Conservation (phyloP, 768 basidiomycete genomes). For the Russula virescens region DNA sequence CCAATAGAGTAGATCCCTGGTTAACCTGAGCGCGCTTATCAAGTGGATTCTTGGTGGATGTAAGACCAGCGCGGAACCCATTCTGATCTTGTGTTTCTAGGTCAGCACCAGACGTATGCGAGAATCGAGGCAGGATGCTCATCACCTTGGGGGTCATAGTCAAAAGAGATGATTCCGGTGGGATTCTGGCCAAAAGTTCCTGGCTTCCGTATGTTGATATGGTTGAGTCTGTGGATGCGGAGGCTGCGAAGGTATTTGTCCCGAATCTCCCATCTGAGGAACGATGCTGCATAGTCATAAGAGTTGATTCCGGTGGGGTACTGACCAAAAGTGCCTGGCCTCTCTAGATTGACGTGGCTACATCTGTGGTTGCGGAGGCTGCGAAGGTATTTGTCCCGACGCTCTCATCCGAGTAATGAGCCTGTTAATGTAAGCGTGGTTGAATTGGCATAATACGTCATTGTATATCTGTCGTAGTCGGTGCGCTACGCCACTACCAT, state of each 20-base stretch:
- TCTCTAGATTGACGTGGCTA: slow-evolving; percentile 13
- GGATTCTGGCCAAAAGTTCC: too few relatives aligned
- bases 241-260: too few relatives aligned
- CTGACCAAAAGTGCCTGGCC: slow-evolving; percentile 7
- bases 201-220: too few relatives aligned
- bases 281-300: too few relatives aligned
- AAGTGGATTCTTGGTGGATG: slow-evolving; percentile 10
- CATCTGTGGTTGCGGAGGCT: slow-evolving; percentile 3
- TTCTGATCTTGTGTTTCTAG: slow-evolving; percentile 18
- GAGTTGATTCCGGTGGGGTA: neutral
- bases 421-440: slow-evolving; percentile 7
- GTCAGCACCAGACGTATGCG: slow-evolving; percentile 17
- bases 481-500: neutral
- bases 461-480: slow-evolving; percentile 11
- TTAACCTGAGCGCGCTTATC: slow-evolving; percentile 14
- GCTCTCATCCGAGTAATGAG: neutral
- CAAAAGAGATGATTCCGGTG: too few relatives aligned
- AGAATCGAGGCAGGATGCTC: slow-evolving; percentile 19
- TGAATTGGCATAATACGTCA: slow-evolving; percentile 5
- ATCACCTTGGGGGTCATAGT: neutral
- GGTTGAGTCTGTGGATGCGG: too few relatives aligned
- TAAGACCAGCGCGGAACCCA: slow-evolving; percentile 16
- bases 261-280: too few relatives aligned
- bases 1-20: neutral
- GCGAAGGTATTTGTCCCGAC: neutral